A percentile compares a stretch with the other conserved stretches of the same genome.
Evolutionary conservation across 345 rosid species (phyloP).

Genomic region (Geranium brycei): DNA sequence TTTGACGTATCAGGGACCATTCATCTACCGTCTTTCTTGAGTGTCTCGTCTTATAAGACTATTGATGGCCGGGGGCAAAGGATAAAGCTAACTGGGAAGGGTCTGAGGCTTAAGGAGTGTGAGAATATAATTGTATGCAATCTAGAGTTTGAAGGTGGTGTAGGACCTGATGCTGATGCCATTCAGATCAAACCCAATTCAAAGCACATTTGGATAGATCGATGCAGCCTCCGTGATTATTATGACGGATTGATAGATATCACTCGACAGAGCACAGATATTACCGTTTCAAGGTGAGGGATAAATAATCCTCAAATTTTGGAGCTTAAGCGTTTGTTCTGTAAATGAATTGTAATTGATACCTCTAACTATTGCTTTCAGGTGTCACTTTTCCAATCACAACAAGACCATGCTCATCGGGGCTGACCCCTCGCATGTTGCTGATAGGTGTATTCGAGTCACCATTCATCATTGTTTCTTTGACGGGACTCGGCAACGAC

Average conservation of each 20-base stretch:
- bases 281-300: conserved; percentile 70
- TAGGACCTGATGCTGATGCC: conserved; percentile 73
- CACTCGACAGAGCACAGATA: conserved; percentile 85
- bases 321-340: background rate
- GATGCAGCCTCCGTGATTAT: conserved; percentile 78
- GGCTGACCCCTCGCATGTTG: conserved; percentile 59
- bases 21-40: conserved; percentile 45
- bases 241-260: conserved; percentile 90
- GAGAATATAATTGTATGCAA: conserved; percentile 81
- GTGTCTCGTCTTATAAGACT: conserved; percentile 75
- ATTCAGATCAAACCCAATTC: conserved; percentile 95
- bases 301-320: too few relatives aligned
- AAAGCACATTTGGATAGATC: conserved; percentile 78
- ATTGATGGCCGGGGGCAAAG: conserved; percentile 87
- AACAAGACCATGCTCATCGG: conserved; percentile 88
- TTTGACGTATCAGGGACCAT: conserved; percentile 75
- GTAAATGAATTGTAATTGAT: background rate
- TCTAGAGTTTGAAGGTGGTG: conserved; percentile 79
- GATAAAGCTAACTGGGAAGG: conserved; percentile 76
- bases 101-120: conserved; percentile 75
- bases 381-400: conserved; percentile 76
- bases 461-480: conserved; percentile 97
- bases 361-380: conserved; percentile 13
- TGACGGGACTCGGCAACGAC: conserved; percentile 75
- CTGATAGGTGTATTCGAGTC: conserved; percentile 71